phyloP scores from a whole-genome alignment of 192 early-diverging fungal genomes.

The Chytriomyces hyalinus region DNA sequence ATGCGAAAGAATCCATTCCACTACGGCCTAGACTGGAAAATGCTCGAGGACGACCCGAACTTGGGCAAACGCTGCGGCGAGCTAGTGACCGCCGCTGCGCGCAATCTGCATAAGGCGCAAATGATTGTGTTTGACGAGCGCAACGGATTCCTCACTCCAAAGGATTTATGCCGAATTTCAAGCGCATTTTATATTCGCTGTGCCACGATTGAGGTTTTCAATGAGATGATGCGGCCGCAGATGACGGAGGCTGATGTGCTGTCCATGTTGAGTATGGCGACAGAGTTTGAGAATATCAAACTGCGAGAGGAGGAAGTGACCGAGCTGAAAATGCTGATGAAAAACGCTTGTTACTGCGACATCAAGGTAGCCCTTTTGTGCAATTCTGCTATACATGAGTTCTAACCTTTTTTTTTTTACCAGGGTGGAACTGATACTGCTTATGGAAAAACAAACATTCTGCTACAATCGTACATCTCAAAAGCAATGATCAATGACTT shows the following conservation, averaged over 20 bases:
- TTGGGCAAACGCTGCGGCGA: constrained; percentile 82
- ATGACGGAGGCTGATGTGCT: constrained; percentile 97
- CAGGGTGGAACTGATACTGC: constrained; percentile 81
- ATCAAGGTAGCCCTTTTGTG: constrained; percentile 68
- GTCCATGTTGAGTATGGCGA: constrained; percentile 83
- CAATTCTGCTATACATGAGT: neutral
- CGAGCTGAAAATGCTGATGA: constrained; percentile 77
- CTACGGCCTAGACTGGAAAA: constrained; percentile 86
- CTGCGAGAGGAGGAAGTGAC: constrained; percentile 85
- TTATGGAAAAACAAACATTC: constrained; percentile 91
- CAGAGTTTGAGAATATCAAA: constrained; percentile 94
- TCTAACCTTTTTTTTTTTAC: neutral
- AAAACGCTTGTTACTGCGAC: constrained; percentile 79
- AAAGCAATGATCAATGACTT: constrained; percentile 84
- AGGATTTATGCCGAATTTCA: constrained; percentile 91
- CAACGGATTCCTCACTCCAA: constrained; percentile 83
- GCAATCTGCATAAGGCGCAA: constrained; percentile 76
- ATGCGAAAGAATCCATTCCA: constrained; percentile 95
- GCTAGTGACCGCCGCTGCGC: constrained; percentile 78
- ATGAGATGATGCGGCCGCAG: constrained; percentile 77
- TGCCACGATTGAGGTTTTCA: constrained; percentile 86
- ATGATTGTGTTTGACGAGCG: constrained; percentile 92
- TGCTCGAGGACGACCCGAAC: constrained; percentile 77
- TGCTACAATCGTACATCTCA: constrained; percentile 89
- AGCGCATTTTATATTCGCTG: constrained; percentile 92